Evolutionary conservation across 2,329 filamentous ascomycete genomes (phyloP).

Genomic region (Colletotrichum plurivorum): DNA sequence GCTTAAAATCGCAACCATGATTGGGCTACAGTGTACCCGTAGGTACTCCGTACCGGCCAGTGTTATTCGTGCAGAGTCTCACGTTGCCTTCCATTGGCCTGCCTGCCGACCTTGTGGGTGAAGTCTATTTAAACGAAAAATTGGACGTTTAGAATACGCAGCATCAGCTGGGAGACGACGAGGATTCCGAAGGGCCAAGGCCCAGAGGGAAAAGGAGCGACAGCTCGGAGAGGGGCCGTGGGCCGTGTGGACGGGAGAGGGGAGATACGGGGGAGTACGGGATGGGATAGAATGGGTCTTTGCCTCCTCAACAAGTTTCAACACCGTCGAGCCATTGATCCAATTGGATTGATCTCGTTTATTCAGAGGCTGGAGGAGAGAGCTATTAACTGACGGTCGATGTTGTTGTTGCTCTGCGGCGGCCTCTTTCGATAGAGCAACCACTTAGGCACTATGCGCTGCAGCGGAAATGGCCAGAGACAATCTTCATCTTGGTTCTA

Average conservation of each 20-base stretch:
- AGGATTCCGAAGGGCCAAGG: constrained; percentile 13
- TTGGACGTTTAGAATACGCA: not conserved
- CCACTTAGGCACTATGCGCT: not conserved
- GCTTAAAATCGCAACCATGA: constrained; percentile 30
- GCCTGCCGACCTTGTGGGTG: not conserved
- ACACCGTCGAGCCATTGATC: constrained; percentile 23
- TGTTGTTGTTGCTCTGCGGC: not conserved
- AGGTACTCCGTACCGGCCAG: not conserved
- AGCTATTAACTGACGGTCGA: not conserved
- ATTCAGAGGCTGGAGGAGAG: not conserved
- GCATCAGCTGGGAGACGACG: constrained; percentile 2
- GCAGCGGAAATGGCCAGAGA: constrained; percentile 3
- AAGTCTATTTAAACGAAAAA: constrained; percentile 24
- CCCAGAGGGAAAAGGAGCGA: not conserved
- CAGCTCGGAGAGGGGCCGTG: constrained; percentile 5
- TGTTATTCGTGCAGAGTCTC: constrained; percentile 6
- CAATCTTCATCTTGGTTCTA: constrained; percentile 35
- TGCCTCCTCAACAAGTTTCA: constrained; percentile 38
- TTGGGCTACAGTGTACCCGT: not conserved
- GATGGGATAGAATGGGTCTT: constrained; percentile 11
- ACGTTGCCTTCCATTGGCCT: constrained; percentile 7
- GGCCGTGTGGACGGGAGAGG: not conserved
- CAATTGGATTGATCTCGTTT: constrained; percentile 29
- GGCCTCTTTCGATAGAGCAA: too few relatives aligned
- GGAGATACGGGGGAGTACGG: not conserved